Base-by-base conservation (phyloP, 2,329 filamentous ascomycete species). In the Dissoconium aciculare region DNA sequence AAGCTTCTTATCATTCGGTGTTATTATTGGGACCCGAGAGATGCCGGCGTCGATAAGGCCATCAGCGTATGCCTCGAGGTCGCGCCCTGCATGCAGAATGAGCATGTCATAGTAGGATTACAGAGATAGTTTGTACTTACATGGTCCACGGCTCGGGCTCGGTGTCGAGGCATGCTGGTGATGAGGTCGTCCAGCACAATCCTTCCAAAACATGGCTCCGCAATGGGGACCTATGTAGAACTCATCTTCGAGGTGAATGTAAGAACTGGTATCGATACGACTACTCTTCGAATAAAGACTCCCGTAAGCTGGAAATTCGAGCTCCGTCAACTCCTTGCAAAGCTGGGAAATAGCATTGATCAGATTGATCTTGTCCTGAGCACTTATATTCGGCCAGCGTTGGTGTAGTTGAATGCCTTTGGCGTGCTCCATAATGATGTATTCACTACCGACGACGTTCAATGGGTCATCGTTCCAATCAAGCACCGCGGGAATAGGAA, bases 141-240 rank as follows among this genome's bases (percentile, higher is more conserved):
- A 27, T 10, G 25, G 25, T 6, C 25, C 25, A 10, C 11, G 25
- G 15, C 15, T 13, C 15, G 25, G 25, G n/a, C n/a, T n/a, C 15
- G 25, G 4, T 27, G 10, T 15, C 8, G 13, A 15, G 8, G 14
- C 25, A 13, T 27, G 15, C 25, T 15, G 15, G 25, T 27, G 25
- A 12, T 27, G 13, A 13, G n/a, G n/a, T 27, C 25, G 11, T 15
- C 25, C 15, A 15, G 25, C n/a, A 13, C 15, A 6, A 15, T 27
- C 4, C n/a, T 28, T 28, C 27, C 27, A 17, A 11, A 14, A 28
- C 15, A 8, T 17, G 9, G 13, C 12, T 4, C 27, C 27, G 19
- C 27, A 28, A 28, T 28, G 27, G 12, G 27, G 27, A 11, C 27
- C 27, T 12, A 28, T 28, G 15, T 16, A 28, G 19, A 17, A 17